Evolutionary conservation across 2,329 filamentous ascomycete species (phyloP), one percentile per base, ranked within the genome.

Genomic region (Aspergillus japonicus): DNA sequence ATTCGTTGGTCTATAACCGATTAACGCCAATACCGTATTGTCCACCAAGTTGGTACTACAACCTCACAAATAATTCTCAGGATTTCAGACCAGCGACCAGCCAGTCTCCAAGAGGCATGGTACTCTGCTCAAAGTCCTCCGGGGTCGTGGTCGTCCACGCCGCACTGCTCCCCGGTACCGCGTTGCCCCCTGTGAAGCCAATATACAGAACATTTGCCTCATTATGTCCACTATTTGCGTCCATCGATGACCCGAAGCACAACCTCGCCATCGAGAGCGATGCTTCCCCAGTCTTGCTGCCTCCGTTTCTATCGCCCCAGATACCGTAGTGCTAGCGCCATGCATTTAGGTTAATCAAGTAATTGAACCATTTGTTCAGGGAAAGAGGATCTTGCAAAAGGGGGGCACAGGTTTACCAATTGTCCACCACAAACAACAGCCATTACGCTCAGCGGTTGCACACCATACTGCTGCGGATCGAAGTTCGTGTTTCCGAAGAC

Each of bases 271-370:
- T 76, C 1, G 83, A 81, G 63, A 88, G 81, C 26, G 83, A 82
- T 0, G 83, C 80, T 64, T 88, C 85, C 42, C 85, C 85, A 0
- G 84, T 80, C 2, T 80, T 78, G 53, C 82, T 80, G 51, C 80
- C 82, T 48, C 84, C 85, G 62, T 88, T 87, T 35, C 81, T 82
- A 63, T 88, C 85, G 21, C 84, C 85, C 85, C 84, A 88, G 53
- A 87, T 73, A 11, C 83, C 85, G 66, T 87, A 87, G 63, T 81
- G 76, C 80, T 83, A 53, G 1, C 14, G 26, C 12, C 19, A 39
- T 14, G 0, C 5, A 52, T 5, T 8, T 8, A 16, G 16, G 14
- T n/a, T 44, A n/a, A 14, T 35, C 33, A 16, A 35, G 33, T 6
- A 1, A 4, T 35, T 12, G 7, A 8, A 3, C 26, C 26, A 29